Evolutionary conservation across 495 filamentous ascomycete species (phyloP), one percentile per base, ranked within the genome.

Genomic region (Penicillium desertorum): DNA sequence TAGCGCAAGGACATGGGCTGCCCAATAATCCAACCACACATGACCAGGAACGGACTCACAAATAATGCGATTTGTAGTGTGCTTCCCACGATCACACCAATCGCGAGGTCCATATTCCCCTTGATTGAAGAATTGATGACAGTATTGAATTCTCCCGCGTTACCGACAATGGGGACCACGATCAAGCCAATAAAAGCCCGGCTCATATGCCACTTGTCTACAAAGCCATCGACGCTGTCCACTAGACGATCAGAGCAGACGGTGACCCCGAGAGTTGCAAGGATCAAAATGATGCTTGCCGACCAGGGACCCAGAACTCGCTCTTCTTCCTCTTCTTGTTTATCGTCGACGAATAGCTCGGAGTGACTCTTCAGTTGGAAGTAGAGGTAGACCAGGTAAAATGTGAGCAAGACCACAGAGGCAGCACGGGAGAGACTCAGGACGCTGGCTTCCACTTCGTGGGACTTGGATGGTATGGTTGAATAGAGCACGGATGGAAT

Each of bases 361-460:
- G 56, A 39, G 42, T 73, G 68, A 17, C 65, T 66, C 61, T 62
- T 66, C 29, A 77, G 51, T 60, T 68, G 63, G 59, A 74, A 91
- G 29, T 88, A 63, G 36, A 92, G 79, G 60, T 90, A 92, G 4
- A 89, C 74, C 39, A 83, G 64, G 65, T 92, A 92, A 10, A 91
- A 79, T 36, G 87, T 37, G 5, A 92, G 75, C 3, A 91, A 75
- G 30, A 91, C 78, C 17, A 64, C 60, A 4, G 71, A 62, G 20
- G 62, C 64, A 11, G 61, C 63, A 16, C 58, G 67, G 30, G 65
- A 67, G 8, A 73, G 45, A 34, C n/a, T 56, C 10, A 67, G 42
- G 17, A 67, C 85, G 59, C 85, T 86, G 8, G 75, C 64, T 37
- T 86, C 74, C 25, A 85, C 67, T 0, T 59, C 54, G 8, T 42